phyloP scores from a whole-genome alignment of 2,329 filamentous ascomycete genomes.

The Didymella arachidicola region DNA sequence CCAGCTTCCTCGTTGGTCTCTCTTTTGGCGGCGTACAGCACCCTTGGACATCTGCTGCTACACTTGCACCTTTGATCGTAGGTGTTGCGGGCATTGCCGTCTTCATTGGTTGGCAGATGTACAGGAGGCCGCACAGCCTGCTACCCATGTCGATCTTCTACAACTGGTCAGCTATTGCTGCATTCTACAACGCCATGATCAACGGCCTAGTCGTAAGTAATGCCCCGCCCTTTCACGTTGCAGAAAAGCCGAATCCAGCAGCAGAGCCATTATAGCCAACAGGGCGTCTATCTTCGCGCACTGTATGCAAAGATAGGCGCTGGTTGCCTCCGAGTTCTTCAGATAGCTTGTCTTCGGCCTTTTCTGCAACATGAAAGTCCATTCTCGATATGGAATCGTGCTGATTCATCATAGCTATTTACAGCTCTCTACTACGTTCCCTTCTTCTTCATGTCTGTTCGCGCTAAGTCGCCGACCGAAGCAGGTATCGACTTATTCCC shows the following conservation, averaged over 20 bases:
- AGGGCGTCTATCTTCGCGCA: no score
- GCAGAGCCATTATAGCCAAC: no score
- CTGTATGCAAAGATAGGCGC: no score
- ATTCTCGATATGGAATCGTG: no score
- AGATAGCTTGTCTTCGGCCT: no score
- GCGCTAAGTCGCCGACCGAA: constrained; percentile 42
- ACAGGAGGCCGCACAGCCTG: constrained; percentile 46
- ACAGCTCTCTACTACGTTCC: constrained; percentile 54
- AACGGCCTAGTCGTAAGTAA: constrained; percentile 55
- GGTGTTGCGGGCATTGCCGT: constrained; percentile 44
- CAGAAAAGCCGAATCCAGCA: no score
- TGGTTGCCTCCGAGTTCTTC: no score
- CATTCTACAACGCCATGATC: constrained; percentile 53
- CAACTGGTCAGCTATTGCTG: constrained; percentile 45
- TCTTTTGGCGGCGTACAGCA: constrained; percentile 54
- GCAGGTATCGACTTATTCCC: constrained; percentile 53
- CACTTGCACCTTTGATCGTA: constrained; percentile 51
- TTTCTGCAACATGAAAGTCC: no score
- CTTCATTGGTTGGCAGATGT: constrained; percentile 49
- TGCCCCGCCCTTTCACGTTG: background rate
- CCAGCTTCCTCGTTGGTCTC: constrained; percentile 53
- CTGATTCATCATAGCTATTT: constrained; percentile 46
- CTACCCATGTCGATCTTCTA: constrained; percentile 51
- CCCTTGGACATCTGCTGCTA: constrained; percentile 51
- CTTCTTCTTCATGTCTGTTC: constrained; percentile 52